A percentile compares a stretch with the other conserved stretches of the same genome.
phyloP scores from a whole-genome alignment of 768 basidiomycete species.

The Leucosporidium scottii region DNA sequence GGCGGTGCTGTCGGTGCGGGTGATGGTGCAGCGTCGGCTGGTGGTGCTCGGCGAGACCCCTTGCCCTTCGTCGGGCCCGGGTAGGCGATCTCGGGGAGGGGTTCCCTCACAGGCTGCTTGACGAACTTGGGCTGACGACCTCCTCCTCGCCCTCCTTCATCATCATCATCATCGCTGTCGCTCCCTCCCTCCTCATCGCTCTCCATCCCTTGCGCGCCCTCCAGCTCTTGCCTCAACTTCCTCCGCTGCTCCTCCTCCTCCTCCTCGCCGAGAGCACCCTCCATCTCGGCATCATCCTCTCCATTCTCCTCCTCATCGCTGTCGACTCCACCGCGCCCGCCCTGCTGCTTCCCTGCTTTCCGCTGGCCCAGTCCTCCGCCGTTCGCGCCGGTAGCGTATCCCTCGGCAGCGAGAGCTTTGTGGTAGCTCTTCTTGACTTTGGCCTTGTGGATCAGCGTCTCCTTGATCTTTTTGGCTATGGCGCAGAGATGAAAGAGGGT shows the following conservation, averaged over 20 bases:
- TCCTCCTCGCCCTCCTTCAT: not conserved
- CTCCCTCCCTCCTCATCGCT: not conserved
- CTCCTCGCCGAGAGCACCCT: constrained; percentile 10
- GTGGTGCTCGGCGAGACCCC: not conserved
- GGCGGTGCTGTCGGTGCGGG: not conserved
- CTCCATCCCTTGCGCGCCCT: not conserved
- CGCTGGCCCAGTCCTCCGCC: constrained; percentile 3
- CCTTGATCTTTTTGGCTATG: constrained; percentile 28
- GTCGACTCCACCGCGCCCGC: constrained; percentile 3
- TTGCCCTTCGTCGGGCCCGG: not conserved
- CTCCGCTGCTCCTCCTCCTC: constrained; percentile 10
- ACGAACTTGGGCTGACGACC: not conserved
- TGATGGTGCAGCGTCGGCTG: not conserved
- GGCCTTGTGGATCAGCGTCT: constrained; percentile 34
- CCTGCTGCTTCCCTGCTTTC: not conserved
- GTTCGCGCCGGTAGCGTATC: constrained; percentile 13
- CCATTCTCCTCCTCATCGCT: constrained; percentile 12
- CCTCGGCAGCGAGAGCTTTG: constrained; percentile 27
- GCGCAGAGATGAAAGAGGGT: accelerated
- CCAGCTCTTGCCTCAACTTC: not conserved
- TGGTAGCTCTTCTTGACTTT: constrained; percentile 28
- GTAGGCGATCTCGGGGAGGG: not conserved
- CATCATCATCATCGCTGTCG: constrained; percentile 1
- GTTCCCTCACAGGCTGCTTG: not conserved
- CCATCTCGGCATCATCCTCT: constrained; percentile 23